Evolutionary conservation across 2,329 filamentous ascomycete species (phyloP).

Genomic region (Metarhizium humberi): DNA sequence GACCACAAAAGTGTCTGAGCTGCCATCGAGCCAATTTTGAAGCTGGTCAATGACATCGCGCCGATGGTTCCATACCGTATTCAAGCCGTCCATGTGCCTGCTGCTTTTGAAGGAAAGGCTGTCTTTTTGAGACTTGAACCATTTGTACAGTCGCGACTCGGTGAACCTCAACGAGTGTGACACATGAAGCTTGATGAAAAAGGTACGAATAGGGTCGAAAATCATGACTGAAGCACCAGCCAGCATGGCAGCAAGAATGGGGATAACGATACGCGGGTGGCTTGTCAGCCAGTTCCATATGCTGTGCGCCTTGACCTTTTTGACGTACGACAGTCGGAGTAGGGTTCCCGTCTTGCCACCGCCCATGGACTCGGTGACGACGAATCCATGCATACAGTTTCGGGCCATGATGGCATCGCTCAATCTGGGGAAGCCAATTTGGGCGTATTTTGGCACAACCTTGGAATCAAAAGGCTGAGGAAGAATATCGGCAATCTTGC

Average conservation of each 20-base stretch:
- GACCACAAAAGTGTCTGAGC: constrained; percentile 84
- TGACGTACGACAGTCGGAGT: constrained; percentile 76
- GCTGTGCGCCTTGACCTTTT: constrained; percentile 65
- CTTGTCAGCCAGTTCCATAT: constrained; percentile 80
- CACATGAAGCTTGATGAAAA: constrained; percentile 84
- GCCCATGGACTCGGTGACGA: constrained; percentile 57
- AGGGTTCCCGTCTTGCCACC: constrained; percentile 69
- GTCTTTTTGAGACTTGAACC: constrained; percentile 59
- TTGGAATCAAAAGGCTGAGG: constrained; percentile 82
- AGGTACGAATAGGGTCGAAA: constrained; percentile 90
- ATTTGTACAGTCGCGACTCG: constrained; percentile 65
- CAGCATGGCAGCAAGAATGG: constrained; percentile 68
- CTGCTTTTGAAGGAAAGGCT: constrained; percentile 55
- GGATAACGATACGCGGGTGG: constrained; percentile 84
- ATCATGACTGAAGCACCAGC: constrained; percentile 77
- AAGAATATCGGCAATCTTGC: constrained; percentile 79
- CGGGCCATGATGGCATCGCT: constrained; percentile 78
- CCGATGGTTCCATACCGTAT: constrained; percentile 80
- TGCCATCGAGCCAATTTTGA: constrained; percentile 78
- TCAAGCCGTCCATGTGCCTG: constrained; percentile 59
- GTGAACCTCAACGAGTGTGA: constrained; percentile 66
- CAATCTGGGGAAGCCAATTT: constrained; percentile 64
- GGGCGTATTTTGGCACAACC: constrained; percentile 68
- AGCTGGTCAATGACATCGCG: constrained; percentile 75
- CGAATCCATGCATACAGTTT: constrained; percentile 84